phyloP scores from a whole-genome alignment of 805 yeast genomes.

The Ogataea paraovalis region DNA sequence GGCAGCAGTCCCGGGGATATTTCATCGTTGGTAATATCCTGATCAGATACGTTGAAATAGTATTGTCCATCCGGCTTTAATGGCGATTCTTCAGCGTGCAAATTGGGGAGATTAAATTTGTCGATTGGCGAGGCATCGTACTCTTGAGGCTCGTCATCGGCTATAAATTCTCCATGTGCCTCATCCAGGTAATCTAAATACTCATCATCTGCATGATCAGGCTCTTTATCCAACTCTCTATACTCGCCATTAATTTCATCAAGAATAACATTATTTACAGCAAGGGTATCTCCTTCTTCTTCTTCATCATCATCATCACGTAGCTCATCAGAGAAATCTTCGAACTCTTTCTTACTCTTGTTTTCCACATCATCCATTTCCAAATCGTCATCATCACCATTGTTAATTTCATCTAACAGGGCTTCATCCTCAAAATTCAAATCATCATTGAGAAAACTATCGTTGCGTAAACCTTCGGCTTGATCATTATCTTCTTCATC shows the following conservation, averaged over 20 bases:
- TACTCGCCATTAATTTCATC: background rate
- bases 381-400: conserved; percentile 3
- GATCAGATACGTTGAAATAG: conserved; percentile 12
- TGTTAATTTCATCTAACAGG: conserved; percentile 7
- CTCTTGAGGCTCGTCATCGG: conserved; percentile 2
- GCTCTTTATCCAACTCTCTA: no score
- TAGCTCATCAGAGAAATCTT: conserved; percentile 12
- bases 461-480: conserved; percentile 34
- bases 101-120: background rate
- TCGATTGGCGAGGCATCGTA: conserved; percentile 1
- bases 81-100: conserved; percentile 2
- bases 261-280: background rate
- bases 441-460: background rate
- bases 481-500: conserved; percentile 41
- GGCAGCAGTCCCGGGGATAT: conserved; percentile 13
- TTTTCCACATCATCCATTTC: background rate
- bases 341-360: conserved; percentile 6
- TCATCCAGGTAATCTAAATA: conserved; percentile 1
- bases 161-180: background rate
- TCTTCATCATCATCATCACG: conserved; percentile 5
- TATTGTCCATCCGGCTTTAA: conserved; percentile 9
- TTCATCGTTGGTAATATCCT: conserved; percentile 13
- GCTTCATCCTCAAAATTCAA: conserved; percentile 1
- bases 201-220: background rate
- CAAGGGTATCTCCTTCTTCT: background rate